phyloP scores from a whole-genome alignment of 2,329 filamentous ascomycete genomes.

The Chaetomiaceae sp. region DNA sequence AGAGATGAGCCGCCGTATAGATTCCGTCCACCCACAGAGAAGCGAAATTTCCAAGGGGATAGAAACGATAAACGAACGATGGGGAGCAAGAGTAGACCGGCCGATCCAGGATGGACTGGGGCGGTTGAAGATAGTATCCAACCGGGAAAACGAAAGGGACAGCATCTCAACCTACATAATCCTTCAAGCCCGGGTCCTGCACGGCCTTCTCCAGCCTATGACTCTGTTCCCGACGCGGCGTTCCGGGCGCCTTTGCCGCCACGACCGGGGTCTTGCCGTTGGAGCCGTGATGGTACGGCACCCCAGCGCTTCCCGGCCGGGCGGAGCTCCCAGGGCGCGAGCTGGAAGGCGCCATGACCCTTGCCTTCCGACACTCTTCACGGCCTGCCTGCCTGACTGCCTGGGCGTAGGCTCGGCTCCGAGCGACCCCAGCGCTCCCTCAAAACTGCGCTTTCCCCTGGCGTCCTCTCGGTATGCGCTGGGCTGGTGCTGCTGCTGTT shows the following conservation, averaged over 20 bases:
- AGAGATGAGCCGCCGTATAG: conserved; percentile 15
- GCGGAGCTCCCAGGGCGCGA: conserved; percentile 12
- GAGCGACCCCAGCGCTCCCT: conserved; percentile 15
- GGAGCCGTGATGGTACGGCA: conserved; percentile 41
- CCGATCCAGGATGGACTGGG: background rate
- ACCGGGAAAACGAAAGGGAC: conserved; percentile 14
- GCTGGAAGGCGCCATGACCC: conserved; percentile 13
- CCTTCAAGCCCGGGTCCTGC: conserved; percentile 73
- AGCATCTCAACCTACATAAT: conserved; percentile 68
- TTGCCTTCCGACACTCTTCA: background rate
- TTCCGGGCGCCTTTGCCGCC: conserved; percentile 44
- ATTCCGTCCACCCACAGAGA: background rate
- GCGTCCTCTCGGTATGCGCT: background rate
- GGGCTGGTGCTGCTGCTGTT: no score
- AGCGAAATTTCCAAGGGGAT: no score
- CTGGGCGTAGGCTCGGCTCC: conserved; percentile 33
- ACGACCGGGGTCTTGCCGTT: conserved; percentile 37
- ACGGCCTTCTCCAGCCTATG: conserved; percentile 58
- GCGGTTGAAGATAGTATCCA: background rate
- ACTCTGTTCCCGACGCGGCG: conserved; percentile 58
- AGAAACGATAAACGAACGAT: conserved; percentile 4
- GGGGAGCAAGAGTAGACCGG: background rate
- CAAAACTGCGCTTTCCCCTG: background rate
- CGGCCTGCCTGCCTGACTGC: conserved; percentile 17
- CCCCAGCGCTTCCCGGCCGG: conserved; percentile 6